Evolutionary conservation across 345 rosid species (phyloP).

Genomic region (Lepidium africanum): DNA sequence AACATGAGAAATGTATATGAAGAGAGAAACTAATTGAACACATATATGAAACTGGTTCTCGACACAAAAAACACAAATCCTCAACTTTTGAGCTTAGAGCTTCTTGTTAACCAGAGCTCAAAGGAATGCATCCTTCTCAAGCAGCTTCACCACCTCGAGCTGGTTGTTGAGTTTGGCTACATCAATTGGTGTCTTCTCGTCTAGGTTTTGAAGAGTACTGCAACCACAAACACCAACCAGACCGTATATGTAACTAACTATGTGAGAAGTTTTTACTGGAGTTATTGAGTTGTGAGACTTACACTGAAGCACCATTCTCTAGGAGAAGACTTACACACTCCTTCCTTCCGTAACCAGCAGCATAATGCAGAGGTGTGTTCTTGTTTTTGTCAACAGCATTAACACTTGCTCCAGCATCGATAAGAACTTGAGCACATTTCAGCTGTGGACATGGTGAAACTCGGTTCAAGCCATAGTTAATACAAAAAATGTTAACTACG

Average conservation of each 20-base stretch:
- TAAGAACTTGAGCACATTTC: slow-evolving; percentile 78
- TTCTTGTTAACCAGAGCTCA: slow-evolving; percentile 22
- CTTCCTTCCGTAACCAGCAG: slow-evolving; percentile 96
- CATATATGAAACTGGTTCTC: background rate
- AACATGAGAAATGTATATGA: background rate
- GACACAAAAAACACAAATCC: slow-evolving; percentile 8
- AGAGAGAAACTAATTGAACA: slow-evolving; percentile 1
- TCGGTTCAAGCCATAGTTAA: background rate
- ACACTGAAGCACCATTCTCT: slow-evolving; percentile 96
- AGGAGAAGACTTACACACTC: slow-evolving; percentile 90
- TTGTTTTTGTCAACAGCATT: slow-evolving; percentile 94
- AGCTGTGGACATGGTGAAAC: slow-evolving; percentile 38
- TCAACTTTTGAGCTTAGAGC: slow-evolving; percentile 5
- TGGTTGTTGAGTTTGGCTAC: slow-evolving; percentile 96
- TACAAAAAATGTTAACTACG: background rate
- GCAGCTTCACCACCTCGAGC: slow-evolving; percentile 80
- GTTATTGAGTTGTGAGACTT: slow-evolving; percentile 30
- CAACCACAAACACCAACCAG: background rate
- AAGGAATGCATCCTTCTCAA: slow-evolving; percentile 95
- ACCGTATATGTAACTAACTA: background rate
- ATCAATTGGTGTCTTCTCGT: slow-evolving; percentile 93
- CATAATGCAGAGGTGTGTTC: slow-evolving; percentile 94
- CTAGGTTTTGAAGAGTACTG: slow-evolving; percentile 95
- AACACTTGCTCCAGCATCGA: slow-evolving; percentile 85
- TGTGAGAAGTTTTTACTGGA: background rate